Percentiles rank a stretch among this genome's conserved stretches.
phyloP scores from a whole-genome alignment of 2,329 filamentous ascomycete genomes.

The Dothistroma septosporum region DNA sequence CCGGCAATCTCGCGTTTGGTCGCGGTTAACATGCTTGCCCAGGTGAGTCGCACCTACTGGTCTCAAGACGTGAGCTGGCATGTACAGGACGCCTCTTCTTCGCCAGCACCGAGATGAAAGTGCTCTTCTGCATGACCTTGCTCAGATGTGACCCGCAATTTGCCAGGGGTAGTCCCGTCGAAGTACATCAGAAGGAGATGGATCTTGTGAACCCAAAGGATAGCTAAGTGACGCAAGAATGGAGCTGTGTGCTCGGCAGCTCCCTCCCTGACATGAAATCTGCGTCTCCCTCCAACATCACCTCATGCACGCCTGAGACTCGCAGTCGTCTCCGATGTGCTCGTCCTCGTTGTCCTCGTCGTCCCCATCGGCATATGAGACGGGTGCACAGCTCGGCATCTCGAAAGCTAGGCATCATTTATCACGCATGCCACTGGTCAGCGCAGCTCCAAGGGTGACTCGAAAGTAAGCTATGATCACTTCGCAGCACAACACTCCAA shows the following conservation, averaged over 20 bases:
- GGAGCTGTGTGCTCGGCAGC: background rate
- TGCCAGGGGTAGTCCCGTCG: background rate
- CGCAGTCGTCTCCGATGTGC: no score
- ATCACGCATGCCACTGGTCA: background rate
- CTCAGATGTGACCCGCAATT: conserved; percentile 33
- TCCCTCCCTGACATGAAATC: no score
- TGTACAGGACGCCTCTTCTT: conserved; percentile 35
- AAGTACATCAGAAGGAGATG: background rate
- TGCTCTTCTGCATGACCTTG: conserved; percentile 30
- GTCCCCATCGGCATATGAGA: no score
- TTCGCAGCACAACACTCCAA: background rate
- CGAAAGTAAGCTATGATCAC: background rate
- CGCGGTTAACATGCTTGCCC: conserved; percentile 30
- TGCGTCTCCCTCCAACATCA: no score
- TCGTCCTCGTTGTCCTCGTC: no score
- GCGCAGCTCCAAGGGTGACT: background rate
- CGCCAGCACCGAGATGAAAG: conserved; percentile 34
- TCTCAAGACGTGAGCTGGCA: background rate
- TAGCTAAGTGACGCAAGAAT: background rate
- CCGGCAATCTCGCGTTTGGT: conserved; percentile 29
- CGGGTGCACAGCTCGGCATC: no score
- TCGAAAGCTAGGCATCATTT: no score
- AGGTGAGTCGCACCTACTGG: background rate
- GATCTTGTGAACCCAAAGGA: background rate
- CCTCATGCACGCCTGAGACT: no score